Evolutionary conservation across 1,284 basidiomycete genomes (phyloP).

Genomic region (Rhodotorula sp.): DNA sequence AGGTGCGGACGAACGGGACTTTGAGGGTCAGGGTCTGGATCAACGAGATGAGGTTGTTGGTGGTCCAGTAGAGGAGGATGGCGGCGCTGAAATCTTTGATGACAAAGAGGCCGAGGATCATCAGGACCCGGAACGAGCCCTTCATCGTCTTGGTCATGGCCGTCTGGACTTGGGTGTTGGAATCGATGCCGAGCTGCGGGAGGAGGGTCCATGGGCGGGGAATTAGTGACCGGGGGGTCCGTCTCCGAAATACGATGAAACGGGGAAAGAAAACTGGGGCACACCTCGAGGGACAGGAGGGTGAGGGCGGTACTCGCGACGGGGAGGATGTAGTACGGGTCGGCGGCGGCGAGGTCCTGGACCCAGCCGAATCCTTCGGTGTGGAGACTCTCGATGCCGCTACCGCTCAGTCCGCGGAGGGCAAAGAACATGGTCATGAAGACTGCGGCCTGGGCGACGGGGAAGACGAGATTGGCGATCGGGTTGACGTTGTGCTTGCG

Average conservation of each 20-base stretch:
- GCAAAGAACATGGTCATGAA: conserved; percentile 85
- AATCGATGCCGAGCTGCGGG: conserved; percentile 60
- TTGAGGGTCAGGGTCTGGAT: conserved; percentile 57
- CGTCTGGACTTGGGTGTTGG: conserved; percentile 58
- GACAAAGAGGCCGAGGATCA: conserved; percentile 61
- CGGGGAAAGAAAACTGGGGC: too few species aligned
- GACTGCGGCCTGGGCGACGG: conserved; percentile 71
- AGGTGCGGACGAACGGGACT: conserved; percentile 54
- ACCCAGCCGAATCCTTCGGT: conserved; percentile 75
- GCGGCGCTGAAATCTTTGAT: conserved; percentile 56
- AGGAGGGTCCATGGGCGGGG: conserved; percentile 9
- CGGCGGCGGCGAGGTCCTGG: conserved; percentile 71
- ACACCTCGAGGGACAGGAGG: conserved; percentile 71
- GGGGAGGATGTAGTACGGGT: conserved; percentile 78
- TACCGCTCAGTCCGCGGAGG: conserved; percentile 66
- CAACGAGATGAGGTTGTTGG: conserved; percentile 57
- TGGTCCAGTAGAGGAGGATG: conserved; percentile 61
- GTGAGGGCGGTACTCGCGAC: conserved; percentile 62
- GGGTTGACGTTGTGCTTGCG: conserved; percentile 69
- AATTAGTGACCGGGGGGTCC: too few species aligned
- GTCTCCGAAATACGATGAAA: too few species aligned
- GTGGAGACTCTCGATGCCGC: conserved; percentile 70
- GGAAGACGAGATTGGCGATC: conserved; percentile 59
- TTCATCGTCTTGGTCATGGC: conserved; percentile 63
- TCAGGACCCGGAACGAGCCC: conserved; percentile 67